Evolutionary conservation across 768 basidiomycete genomes (phyloP), one percentile per base, ranked within the genome.

Genomic region (Boletus eberwhitei): DNA sequence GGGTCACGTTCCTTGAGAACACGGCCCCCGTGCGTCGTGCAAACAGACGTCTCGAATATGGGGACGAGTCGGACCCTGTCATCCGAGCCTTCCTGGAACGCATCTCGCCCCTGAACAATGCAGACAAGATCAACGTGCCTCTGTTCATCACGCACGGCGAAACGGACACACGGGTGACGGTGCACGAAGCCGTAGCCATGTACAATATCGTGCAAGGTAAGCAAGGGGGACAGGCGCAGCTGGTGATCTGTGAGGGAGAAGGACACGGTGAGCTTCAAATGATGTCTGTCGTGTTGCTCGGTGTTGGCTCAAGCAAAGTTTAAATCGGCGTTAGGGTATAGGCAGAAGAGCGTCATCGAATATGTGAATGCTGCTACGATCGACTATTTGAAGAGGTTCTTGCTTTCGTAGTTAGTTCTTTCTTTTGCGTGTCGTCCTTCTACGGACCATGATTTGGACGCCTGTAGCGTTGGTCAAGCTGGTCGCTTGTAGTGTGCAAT

Each of bases 81-180:
- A 69, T 77, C 37, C 68, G 72, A 41, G 71, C 60, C 31, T 76
- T 77, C 41, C 59, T 77, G 22, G 68, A 72, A 50, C 65, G 66
- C 35, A 73, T 77, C 34, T 75, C 76, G 1, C 76, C 76, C 8
- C 53, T 76, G 21, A 77, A 70, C 48, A 69, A 70, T 26, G 68
- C 73, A 1, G 65, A 71, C 17, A 70, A 74, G 45, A 74, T 77
- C 48, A 35, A 43, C 1, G 69, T 66, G 5, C 76, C 75, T 2
- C 52, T 77, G 48, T 66, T 70, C 34, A 74, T 77, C 50, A 73
- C 76, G 19, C 75, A 77, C 34, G 75, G 75, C 11, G 75, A 77
- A 42, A 71, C 64, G 8, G 76, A 77, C 59, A 70, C 64, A 14
- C 67, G 76, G 16, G 70, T 77, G 11, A 66, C 74, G 3, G 67